These are phyloP conservation scores for Dendrobium officinale DNA, from an alignment of 106 monocot species.

Conservation along the genomic window DNA sequence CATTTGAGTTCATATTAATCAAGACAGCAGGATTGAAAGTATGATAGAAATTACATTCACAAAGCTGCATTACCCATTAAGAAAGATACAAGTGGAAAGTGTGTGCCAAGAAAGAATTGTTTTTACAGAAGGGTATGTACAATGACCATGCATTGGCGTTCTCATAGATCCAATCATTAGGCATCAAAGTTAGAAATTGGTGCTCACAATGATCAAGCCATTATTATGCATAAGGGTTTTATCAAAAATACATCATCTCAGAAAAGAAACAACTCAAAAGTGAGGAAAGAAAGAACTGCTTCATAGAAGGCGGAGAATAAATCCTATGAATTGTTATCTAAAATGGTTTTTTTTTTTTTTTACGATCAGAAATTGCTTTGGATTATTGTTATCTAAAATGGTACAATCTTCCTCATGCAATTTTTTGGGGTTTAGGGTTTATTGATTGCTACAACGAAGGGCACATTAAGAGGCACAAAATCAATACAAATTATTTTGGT, in stretches of 20 bases:
- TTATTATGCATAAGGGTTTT: neutral
- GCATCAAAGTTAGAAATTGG: neutral
- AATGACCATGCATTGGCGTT: neutral
- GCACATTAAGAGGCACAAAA: too few species aligned
- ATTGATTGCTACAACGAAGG: too few species aligned
- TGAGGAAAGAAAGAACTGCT: neutral
- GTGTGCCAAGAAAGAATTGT: neutral
- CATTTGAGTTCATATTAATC: slow-evolving; percentile 2
- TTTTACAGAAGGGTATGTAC: neutral
- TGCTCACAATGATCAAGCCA: neutral
- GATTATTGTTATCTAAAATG: neutral
- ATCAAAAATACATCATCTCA: neutral
- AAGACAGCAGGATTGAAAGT: neutral
- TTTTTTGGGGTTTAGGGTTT: too few species aligned
- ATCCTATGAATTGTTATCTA: neutral
- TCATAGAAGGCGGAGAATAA: neutral
- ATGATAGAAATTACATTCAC: neutral
- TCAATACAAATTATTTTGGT: too few species aligned
- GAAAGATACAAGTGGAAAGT: neutral
- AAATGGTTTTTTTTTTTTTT: too few species aligned
- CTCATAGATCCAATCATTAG: neutral
- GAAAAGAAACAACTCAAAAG: neutral
- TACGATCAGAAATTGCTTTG: too few species aligned
- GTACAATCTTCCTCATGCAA: too few species aligned
- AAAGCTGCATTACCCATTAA: neutral